Base-by-base conservation (phyloP, 768 basidiomycete genomes). In the Rhodotorula babjevae region DNA sequence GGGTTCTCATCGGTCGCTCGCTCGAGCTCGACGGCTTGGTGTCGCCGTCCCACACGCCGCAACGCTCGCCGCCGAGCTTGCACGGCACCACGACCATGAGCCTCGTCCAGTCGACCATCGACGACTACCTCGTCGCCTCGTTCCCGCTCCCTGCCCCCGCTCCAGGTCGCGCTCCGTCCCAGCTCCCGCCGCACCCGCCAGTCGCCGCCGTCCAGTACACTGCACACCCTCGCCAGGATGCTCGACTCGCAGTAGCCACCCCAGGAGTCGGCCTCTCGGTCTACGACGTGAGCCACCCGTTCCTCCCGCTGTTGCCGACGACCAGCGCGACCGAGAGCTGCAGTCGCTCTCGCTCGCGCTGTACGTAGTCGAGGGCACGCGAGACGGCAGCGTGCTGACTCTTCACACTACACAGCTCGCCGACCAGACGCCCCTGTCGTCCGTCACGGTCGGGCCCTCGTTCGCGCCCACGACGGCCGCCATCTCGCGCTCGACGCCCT, bases 381-480 rank as follows among this genome's bases (percentile, higher is more conserved):
- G 5, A 36, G 36, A 36, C 4, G 5, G 36, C 36, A 36, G 36
- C 36, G 4, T 4, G 9, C 36, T 9, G 36, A 5, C 36, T 36
- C 36, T 9, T 36, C 36, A 36, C 36, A 5, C 5, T 36, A 36
- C 36, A 4, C 66, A 75, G 73, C 68, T 70, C 55, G 65, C 61
- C 15, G 74, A 76, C 66, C 74, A 76, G 36, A 76, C 74, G 0
- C 74, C 74, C 21, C 68, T 76, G 2, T 72, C 74, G 27, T 72
- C 71, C 14, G 62, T 76, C 68, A 70, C 74, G 0, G 65, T 76
- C 62, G 74, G 74, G 5, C 74, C 74, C 11, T 72, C 74, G 23
- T 76, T 72, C 63, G 15, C 53, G 0, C 71, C 74, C 19, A 61
- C 71, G 11, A 76, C 74, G 33, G 44, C 71, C 33, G 68, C 74